Evolutionary conservation across 2,329 filamentous ascomycete genomes (phyloP), one percentile per base, ranked within the genome.

Genomic region (Fusarium cyanostomum): DNA sequence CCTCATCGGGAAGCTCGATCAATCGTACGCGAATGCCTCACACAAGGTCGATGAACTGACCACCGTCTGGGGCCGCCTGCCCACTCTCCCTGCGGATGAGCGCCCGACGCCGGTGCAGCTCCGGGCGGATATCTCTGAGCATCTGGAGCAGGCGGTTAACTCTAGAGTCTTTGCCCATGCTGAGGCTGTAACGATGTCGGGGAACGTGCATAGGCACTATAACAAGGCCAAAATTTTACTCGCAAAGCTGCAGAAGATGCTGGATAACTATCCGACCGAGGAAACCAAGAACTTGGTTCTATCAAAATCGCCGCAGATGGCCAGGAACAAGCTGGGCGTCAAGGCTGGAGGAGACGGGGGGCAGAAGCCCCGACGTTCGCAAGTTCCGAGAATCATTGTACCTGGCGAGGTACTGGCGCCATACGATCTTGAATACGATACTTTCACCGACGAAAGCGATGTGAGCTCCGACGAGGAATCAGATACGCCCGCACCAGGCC

Each of bases 321-420:
- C 76, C 12, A 80, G 84, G 39, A 75, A 80, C 5, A 86, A 85
- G 71, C 72, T 82, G 27, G 75, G 79, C 7, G 68, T 81, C 44
- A 80, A 81, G 28, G 55, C 78, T 28, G 77, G 78, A 26, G 77
- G 78, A 28, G 78, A 77, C 45, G 79, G 79, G 31, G 81, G 77
- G 6, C 79, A 82, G 50, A 84, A 78, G 68, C 74, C 79, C 28
- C 80, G 78, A 28, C 78, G 80, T 15, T 82, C 76, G 12, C 75
- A 74, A 30, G 80, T 83, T 5, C 85, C 86, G 7, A 80, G 84
- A 37, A 88, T 89, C 41, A 89, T 86, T 2, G 86, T 89, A 10
- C 87, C 87, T 2, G 87, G 87, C 39, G 86, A 89, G 71, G 87
- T 89, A 8, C 78, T 89, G 42, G 86, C 87, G 2, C 87, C 87